These are phyloP conservation scores for Aristolochia californica DNA, from an alignment of 164 flowering plant genomes.

Conservation along the genomic window DNA sequence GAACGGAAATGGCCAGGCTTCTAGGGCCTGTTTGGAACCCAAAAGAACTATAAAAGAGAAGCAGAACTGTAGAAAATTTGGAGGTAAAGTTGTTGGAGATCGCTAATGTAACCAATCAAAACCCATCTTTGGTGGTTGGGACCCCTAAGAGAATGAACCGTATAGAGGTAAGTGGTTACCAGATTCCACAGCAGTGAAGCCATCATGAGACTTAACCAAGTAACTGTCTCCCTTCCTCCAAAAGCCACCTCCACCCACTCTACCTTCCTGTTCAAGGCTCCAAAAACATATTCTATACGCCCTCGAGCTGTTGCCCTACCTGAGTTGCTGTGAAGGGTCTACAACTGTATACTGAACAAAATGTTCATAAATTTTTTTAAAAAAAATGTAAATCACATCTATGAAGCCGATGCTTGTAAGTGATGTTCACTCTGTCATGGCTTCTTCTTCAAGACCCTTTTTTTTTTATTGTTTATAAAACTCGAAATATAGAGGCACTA, in stretches of 20 bases:
- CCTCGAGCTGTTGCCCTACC: background rate
- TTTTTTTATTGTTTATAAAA: background rate
- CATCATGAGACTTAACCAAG: background rate
- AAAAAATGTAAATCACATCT: background rate
- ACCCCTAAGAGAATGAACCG: background rate
- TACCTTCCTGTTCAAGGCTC: conserved; percentile 9
- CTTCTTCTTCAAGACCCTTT: background rate
- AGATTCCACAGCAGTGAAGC: background rate
- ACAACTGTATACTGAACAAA: too few relatives aligned
- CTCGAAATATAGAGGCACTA: too few relatives aligned
- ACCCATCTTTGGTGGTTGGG: background rate
- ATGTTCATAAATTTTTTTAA: too few relatives aligned
- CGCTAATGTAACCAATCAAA: background rate
- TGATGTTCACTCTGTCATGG: too few relatives aligned
- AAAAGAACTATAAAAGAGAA: too few relatives aligned
- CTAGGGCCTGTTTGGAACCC: too few relatives aligned
- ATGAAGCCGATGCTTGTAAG: too few relatives aligned
- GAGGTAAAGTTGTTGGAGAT: background rate
- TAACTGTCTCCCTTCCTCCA: conserved; percentile 5
- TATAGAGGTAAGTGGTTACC: background rate
- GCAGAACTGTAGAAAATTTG: background rate
- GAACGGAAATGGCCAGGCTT: too few relatives aligned
- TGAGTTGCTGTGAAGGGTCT: too few relatives aligned
- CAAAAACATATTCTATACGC: background rate
- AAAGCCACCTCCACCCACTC: conserved; percentile 11